Percentiles rank a stretch among this genome's conserved stretches.
Evolutionary conservation across 345 rosid species (phyloP).

Genomic region (Combretum micranthum): DNA sequence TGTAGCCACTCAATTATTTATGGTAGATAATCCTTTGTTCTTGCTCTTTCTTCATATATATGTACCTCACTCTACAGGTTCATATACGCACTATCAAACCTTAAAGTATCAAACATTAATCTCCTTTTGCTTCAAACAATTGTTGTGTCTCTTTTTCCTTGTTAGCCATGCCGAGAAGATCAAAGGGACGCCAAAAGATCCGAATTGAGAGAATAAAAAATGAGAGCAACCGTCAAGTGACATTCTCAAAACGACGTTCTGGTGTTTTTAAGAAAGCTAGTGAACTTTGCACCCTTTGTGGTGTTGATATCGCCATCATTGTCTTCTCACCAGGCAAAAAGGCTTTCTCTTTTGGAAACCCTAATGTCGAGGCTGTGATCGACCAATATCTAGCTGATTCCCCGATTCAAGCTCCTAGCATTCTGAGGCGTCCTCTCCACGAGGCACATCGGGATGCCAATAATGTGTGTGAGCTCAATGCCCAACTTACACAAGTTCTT

Average conservation of each 20-base stretch:
- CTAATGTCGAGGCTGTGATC: constrained; percentile 27
- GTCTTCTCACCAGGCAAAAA: constrained; percentile 47
- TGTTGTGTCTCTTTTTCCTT: no score
- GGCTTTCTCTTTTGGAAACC: constrained; percentile 56
- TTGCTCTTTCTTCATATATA: no score
- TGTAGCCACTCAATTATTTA: no score
- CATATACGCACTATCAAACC: no score
- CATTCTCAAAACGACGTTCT: constrained; percentile 48
- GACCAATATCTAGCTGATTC: constrained; percentile 22
- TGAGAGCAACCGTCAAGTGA: constrained; percentile 29
- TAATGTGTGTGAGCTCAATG: constrained; percentile 18
- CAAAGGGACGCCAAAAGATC: constrained; percentile 27
- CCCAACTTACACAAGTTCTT: constrained; percentile 13
- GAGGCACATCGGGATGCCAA: constrained; percentile 16
- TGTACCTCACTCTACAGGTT: no score
- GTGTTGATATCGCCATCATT: constrained; percentile 27
- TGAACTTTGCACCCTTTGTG: constrained; percentile 43
- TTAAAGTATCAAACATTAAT: no score
- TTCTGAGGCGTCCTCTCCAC: no score
- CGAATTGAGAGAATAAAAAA: constrained; percentile 28
- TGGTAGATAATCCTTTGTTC: no score
- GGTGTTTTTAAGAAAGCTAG: constrained; percentile 53
- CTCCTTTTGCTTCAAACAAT: no score
- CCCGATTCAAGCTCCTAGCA: neutral
- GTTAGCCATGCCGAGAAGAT: constrained; percentile 16